Base-by-base conservation (phyloP, 192 early-diverging fungal genomes). In the Umbelopsis vinacea region DNA sequence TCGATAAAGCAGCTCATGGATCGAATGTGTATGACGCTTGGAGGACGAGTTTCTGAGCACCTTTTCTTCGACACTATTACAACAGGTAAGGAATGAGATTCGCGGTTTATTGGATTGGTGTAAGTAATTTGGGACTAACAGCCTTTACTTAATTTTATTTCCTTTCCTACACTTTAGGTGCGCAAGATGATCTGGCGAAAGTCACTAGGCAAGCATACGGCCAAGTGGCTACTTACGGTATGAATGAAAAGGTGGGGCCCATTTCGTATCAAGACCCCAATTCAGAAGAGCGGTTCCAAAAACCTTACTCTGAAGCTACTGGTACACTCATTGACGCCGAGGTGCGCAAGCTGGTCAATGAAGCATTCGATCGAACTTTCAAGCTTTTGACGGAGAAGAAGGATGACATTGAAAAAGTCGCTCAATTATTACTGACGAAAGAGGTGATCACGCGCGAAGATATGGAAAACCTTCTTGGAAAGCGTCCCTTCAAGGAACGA, bases 141-240 rank as follows among this genome's bases (percentile, higher is more conserved):
- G 29, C 29, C 1, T 3, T 29, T 1, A 29, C 29, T 29, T 29
- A 29, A 29, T 29, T 29, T 29, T 2, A 29, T 29, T 29, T 29
- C n/a, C 19, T 48, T 48, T 6, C 6, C 6, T 12, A 12, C 21
- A 97, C 97, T n/a, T 97, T 96, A 3, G 97, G 97, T 45, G 97
- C 97, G 3, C 90, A 90, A n/a, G 98, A 99, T 76, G 98, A 99
- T 84, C 82, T 99, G 74, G 90, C 97, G 78, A 97, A 97, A 80
- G 96, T 99, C 15, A 98, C 96, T 17, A 93, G 92, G 81, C 91
- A 94, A 90, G 98, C 98, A 15, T 99, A 99, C 80, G 95, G 95
- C 10, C 94, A 96, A 81, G 90, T 99, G 21, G 87, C 94, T 47
- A 90, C 89, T 40, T 98, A 97, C 77, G 98, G 98, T 37, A 99